Evolutionary conservation across 495 filamentous ascomycete genomes (phyloP), one percentile per base, ranked within the genome.

Genomic region (Penicillium tannophilum): DNA sequence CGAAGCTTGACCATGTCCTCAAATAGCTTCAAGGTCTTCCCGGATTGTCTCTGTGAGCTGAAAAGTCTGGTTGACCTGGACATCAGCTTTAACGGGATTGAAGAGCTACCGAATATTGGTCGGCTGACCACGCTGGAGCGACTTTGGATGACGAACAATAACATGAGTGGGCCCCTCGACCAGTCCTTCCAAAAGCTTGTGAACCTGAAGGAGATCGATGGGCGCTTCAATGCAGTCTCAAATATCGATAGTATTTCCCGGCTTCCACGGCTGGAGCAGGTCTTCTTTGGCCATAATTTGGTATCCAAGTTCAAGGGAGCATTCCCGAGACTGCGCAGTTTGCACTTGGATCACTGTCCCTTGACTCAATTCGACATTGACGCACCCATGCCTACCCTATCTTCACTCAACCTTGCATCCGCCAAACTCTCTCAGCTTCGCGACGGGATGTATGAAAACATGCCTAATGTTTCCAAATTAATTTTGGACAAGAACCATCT

Each of bases 401-500:
- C 89, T 30, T 84, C 87, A 35, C 81, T 99, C 26, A 98, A 94
- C 65, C 77, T 99, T 54, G 92, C 92, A 8, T 90, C 86, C 24
- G 90, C 86, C 11, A 96, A 97, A 70, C 81, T 99, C 42, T 87
- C 91, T 1, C 88, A 90, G 58, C 83, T 99, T 24, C 85, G 85
- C 8, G 93, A 98, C 63, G 84, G 86, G 42, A 81, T 93, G 14
- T 98, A 96, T 68, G 88, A 91, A 59, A 90, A 93, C 70, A 83
- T 98, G 73, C 82, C 89, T 19, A 93, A 90, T 67, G 70, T 98
- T 48, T 88, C 91, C 42, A 91, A 92, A 60, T 83, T 99, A 20
- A 85, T 92, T 41, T 79, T 99, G 19, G 93, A 97, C 70, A 92
- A 91, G 67, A 99, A 99, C 63, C 94, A 97, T 70, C 92, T 98